Base-by-base conservation (phyloP, 257 asterid species). In the Osmanthus fragrans region DNA sequence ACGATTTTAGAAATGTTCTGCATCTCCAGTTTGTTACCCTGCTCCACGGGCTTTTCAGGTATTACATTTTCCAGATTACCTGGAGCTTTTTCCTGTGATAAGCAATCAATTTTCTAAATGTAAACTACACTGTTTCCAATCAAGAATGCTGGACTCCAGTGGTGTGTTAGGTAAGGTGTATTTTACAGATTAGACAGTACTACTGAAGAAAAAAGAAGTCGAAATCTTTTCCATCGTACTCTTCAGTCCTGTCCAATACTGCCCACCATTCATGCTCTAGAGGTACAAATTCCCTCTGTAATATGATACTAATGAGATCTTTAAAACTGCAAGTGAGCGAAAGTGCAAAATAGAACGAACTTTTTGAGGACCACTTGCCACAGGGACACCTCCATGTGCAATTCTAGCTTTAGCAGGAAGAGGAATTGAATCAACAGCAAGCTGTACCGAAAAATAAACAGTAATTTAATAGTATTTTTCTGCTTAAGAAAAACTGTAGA, bases 1-100 rank as follows among this genome's bases (percentile, higher is more conserved):
- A 89, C 82, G 12, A 89, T 86, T 81, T 86, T 86, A 40, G 90
- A 76, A 23, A 80, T 77, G 64, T 73, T 86, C 6, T 79, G 87
- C 45, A 75, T 72, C 87, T 84, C 90, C 81, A 82, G 32, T 72
- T 68, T 82, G 73, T 68, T 78, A 76, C 64, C 74, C 74, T 66
- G 78, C 65, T 58, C 79, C 65, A 79, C 64, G 58, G 74, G 76
- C 58, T 66, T 85, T 32, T 71, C 71, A 29, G 79, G 70, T 66
- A 80, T 77, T 34, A 80, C 37, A 58, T 42, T 69, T 73, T 36
- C 87, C 71, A 40, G 63, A 66, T 25, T 74, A 69, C 76, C 74
- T 56, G 49, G 45, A 80, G 36, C 67, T 34, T 79, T 77, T 70
- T 77, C 90, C 92, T 89, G 83, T 13, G 60, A 47, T 37, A 11